phyloP scores from a whole-genome alignment of 257 asterid species.

The Solanum medicagineum region DNA sequence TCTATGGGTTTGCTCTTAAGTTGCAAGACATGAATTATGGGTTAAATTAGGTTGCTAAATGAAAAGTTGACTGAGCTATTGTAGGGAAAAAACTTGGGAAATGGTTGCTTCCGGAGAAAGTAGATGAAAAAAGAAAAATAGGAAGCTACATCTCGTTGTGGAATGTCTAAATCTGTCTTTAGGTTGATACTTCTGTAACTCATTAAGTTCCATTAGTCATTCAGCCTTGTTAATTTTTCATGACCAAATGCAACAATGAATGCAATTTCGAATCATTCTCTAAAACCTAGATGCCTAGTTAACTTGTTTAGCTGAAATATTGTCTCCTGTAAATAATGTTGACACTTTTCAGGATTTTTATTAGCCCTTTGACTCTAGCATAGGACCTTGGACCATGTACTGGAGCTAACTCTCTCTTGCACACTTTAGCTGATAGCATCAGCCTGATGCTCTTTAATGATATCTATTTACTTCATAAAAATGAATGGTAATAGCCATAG shows the following conservation, averaged over 20 bases:
- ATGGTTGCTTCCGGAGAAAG: neutral
- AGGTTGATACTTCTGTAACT: neutral
- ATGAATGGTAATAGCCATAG: neutral
- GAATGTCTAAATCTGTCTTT: neutral
- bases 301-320: neutral
- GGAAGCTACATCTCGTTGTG: neutral
- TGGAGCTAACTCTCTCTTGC: neutral
- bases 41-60: neutral
- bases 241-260: neutral
- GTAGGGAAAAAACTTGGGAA: neutral
- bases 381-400: neutral
- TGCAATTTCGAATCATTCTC: neutral
- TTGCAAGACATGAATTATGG: neutral
- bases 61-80: neutral
- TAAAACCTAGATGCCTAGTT: neutral
- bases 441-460: neutral
- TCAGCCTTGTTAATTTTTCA: neutral
- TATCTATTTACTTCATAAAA: neutral
- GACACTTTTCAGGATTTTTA: neutral
- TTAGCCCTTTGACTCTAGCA: neutral
- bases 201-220: neutral
- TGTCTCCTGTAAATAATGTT: neutral
- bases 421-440: neutral
- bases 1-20: neutral
- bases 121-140: neutral